Percentiles rank a stretch among this genome's conserved stretches.
phyloP scores from a whole-genome alignment of 2,329 filamentous ascomycete genomes.

The Thermoascus crustaceus region DNA sequence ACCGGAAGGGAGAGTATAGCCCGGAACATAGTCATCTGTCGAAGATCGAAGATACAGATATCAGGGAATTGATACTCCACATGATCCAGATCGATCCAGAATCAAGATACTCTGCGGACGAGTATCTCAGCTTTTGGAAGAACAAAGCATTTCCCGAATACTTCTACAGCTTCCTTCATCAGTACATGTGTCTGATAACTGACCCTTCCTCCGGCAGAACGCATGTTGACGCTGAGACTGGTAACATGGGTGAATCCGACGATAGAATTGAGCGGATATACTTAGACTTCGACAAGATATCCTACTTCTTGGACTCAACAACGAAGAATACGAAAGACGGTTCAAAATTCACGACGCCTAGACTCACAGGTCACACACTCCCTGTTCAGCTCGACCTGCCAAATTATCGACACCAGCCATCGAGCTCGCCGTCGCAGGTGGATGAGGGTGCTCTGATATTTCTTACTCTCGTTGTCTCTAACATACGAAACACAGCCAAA shows the following conservation, averaged over 20 bases:
- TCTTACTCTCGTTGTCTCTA: constrained; percentile 78
- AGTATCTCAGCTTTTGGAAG: constrained; percentile 89
- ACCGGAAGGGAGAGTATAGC: constrained; percentile 85
- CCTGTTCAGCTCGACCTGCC: constrained; percentile 81
- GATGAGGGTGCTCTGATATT: constrained; percentile 94
- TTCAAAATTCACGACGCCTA: constrained; percentile 23
- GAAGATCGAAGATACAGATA: constrained; percentile 78
- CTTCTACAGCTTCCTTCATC: constrained; percentile 94
- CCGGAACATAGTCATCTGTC: constrained; percentile 71
- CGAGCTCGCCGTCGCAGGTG: constrained; percentile 51
- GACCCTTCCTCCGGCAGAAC: constrained; percentile 76
- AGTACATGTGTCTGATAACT: constrained; percentile 94
- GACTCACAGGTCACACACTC: constrained; percentile 36
- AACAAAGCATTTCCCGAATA: constrained; percentile 89
- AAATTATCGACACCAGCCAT: constrained; percentile 66
- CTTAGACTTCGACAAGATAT: constrained; percentile 95
- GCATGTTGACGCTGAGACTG: constrained; percentile 57
- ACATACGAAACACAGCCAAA: constrained; percentile 78
- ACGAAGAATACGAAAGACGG: constrained; percentile 38
- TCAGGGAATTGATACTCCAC: constrained; percentile 81
- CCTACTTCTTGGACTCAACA: constrained; percentile 78
- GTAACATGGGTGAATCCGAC: constrained; percentile 78
- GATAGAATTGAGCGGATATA: constrained; percentile 90
- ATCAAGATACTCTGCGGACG: constrained; percentile 83
- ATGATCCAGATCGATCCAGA: constrained; percentile 96